Base-by-base conservation (phyloP, 805 yeast species). In the Saturnispora halmiae region DNA sequence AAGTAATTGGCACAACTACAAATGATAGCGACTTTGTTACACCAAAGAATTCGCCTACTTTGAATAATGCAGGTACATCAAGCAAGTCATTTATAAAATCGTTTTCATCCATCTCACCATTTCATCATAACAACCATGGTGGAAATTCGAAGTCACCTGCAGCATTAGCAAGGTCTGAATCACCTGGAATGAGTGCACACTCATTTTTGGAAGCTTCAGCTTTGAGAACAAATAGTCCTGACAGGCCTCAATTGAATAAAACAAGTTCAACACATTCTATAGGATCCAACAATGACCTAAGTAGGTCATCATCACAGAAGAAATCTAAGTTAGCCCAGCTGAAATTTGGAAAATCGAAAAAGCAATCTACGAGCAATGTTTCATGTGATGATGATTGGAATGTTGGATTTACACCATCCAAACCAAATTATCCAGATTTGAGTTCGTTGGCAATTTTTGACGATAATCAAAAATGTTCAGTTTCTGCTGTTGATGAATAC, bases 331-430 rank as follows among this genome's bases (percentile, higher is more conserved):
- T 39, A 13, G 19, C 44, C 8, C 34, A 39, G 16, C 28, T 43
- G 18, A 41, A 42, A 8, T 21, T 42, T 10, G 31, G 20, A n/a
- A 22, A 32, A 13, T 9, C 25, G 3, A 14, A 25, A 2, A 38
- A 22, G 27, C 33, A 7, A 5, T 13, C 24, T 13, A 30, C 13
- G 19, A 40, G 35, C 14, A 39, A 20, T 2, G 44, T 38, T 11
- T 24, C 20, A n/a, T 40, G 37, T 26, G 46, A 43, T 30, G 46
- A 40, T 16, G 47, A 43, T 30, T 46, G 47, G 47, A 33, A 41
- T 36, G 40, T 31, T 15, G 38, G 31, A 6, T n/a, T 30, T 7
- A 25, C 37, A 4, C 27, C 31, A 15, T 15, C 13, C 11, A 34
- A 18, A 16, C 26, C 35, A 9, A 34, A 19, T 4, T 30, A 34